phyloP scores from a whole-genome alignment of 495 filamentous ascomycete species.

The Pseudotulostoma volvatum region DNA sequence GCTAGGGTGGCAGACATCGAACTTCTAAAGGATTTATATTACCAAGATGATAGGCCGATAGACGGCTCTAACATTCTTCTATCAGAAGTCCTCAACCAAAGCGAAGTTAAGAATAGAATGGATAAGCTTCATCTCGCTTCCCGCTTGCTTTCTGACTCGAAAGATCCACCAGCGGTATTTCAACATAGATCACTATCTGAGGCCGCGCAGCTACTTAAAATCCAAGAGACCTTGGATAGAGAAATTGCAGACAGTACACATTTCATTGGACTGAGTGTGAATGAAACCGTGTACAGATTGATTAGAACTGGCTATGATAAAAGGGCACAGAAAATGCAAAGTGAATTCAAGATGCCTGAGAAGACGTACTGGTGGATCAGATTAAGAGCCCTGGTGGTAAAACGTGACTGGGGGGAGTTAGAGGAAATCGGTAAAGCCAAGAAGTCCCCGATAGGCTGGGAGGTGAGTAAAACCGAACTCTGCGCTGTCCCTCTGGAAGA shows the following conservation, averaged over 20 bases:
- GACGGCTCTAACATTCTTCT: conserved; percentile 82
- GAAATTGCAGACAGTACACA: conserved; percentile 49
- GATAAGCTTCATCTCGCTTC: conserved; percentile 79
- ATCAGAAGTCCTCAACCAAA: conserved; percentile 56
- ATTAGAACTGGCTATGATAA: conserved; percentile 58
- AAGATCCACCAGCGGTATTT: conserved; percentile 48
- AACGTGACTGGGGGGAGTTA: conserved; percentile 79
- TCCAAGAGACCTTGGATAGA: conserved; percentile 71
- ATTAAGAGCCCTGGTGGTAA: conserved; percentile 73
- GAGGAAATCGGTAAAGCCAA: conserved; percentile 55
- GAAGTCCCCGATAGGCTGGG: conserved; percentile 94
- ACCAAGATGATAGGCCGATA: conserved; percentile 85
- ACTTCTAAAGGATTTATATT: conserved; percentile 87
- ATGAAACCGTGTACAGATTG: conserved; percentile 79
- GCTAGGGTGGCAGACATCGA: conserved; percentile 63
- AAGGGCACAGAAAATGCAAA: conserved; percentile 68
- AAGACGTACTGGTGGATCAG: conserved; percentile 83
- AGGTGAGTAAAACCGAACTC: conserved; percentile 34
- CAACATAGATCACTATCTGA: conserved; percentile 67
- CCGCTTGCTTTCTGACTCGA: conserved; percentile 67
- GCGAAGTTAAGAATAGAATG: conserved; percentile 40
- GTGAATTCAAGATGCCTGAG: conserved; percentile 84
- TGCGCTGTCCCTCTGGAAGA: conserved; percentile 2
- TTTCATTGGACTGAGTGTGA: conserved; percentile 69
- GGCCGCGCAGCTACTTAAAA: conserved; percentile 56